A percentile compares a stretch with the other conserved stretches of the same genome.
phyloP scores from a whole-genome alignment of 2,329 filamentous ascomycete genomes.

The Xylariaceae sp. region DNA sequence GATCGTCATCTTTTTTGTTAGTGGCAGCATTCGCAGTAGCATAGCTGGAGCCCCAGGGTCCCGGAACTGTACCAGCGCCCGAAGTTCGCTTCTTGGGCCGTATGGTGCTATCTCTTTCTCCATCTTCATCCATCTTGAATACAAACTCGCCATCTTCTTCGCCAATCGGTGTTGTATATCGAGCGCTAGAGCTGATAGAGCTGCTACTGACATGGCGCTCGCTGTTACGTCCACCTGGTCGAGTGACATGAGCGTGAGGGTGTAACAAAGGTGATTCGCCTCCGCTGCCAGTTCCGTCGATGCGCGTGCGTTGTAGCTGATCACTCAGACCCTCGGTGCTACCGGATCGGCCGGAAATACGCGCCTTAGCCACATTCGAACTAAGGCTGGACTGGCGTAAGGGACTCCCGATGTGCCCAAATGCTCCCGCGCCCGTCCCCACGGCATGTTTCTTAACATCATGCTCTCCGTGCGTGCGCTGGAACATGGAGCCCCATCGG shows the following conservation, averaged over 20 bases:
- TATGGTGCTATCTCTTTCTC: slow-evolving; percentile 43
- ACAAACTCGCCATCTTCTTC: slow-evolving; percentile 60
- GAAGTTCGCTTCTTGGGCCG: slow-evolving; percentile 46
- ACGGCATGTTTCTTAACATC: slow-evolving; percentile 41
- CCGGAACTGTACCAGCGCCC: slow-evolving; percentile 32
- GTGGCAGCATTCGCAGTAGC: slow-evolving; percentile 27
- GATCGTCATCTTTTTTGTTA: slow-evolving; percentile 29
- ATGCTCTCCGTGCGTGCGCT: slow-evolving; percentile 55
- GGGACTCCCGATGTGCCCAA: slow-evolving; percentile 61
- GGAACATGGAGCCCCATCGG: slow-evolving; percentile 56
- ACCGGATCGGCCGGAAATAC: slow-evolving; percentile 39
- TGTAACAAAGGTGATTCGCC: slow-evolving; percentile 44
- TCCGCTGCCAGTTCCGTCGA: slow-evolving; percentile 40
- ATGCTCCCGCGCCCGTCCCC: slow-evolving; percentile 43
- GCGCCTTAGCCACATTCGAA: slow-evolving; percentile 43
- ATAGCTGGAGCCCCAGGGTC: slow-evolving; percentile 32
- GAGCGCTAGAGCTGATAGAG: slow-evolving; percentile 52
- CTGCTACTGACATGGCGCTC: slow-evolving; percentile 57
- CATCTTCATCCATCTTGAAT: slow-evolving; percentile 61
- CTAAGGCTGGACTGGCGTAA: slow-evolving; percentile 58
- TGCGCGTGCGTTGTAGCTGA: slow-evolving; percentile 55
- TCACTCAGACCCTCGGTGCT: slow-evolving; percentile 51
- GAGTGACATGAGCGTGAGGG: slow-evolving; percentile 40
- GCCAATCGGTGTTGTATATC: slow-evolving; percentile 60
- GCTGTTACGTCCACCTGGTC: slow-evolving; percentile 39